These are phyloP conservation scores for Pyrenophora teres DNA, from an alignment of 2,329 filamentous ascomycete species.

Conservation along the genomic window DNA sequence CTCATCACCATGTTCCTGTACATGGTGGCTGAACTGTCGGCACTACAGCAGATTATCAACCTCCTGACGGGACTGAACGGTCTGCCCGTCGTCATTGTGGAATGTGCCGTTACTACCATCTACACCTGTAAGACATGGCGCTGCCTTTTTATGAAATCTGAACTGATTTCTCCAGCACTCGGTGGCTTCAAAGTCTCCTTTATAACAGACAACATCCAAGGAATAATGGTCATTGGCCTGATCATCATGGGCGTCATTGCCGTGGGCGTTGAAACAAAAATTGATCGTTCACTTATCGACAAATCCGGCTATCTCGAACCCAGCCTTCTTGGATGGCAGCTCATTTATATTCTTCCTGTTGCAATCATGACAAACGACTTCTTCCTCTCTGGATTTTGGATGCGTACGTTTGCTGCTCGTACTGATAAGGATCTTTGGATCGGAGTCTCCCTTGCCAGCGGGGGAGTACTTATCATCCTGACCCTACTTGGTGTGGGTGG, in stretches of 20 bases:
- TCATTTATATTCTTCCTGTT: constrained; percentile 81
- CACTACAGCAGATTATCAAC: constrained; percentile 77
- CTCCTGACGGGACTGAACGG: constrained; percentile 75
- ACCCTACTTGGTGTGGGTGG: constrained; percentile 74
- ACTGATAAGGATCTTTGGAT: constrained; percentile 79
- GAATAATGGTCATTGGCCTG: constrained; percentile 74
- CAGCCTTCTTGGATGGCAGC: constrained; percentile 78
- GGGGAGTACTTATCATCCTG: constrained; percentile 68
- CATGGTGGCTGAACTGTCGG: constrained; percentile 84
- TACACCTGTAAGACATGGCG: constrained; percentile 69
- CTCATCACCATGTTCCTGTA: constrained; percentile 83
- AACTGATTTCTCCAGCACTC: constrained; percentile 57
- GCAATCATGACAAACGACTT: constrained; percentile 85
- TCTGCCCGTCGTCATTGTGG: constrained; percentile 75
- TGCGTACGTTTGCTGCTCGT: constrained; percentile 79
- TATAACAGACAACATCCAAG: constrained; percentile 81
- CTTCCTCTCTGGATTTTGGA: constrained; percentile 83
- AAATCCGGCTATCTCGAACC: constrained; percentile 71
- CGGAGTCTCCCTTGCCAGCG: constrained; percentile 70
- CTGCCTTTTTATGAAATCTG: not conserved
- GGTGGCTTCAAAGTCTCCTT: constrained; percentile 86
- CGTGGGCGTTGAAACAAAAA: constrained; percentile 75
- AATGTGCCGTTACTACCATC: constrained; percentile 77
- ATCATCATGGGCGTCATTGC: constrained; percentile 77
- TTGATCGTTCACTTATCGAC: constrained; percentile 70